phyloP scores from a whole-genome alignment of 2,329 filamentous ascomycete genomes.

The Claviceps monticola region DNA sequence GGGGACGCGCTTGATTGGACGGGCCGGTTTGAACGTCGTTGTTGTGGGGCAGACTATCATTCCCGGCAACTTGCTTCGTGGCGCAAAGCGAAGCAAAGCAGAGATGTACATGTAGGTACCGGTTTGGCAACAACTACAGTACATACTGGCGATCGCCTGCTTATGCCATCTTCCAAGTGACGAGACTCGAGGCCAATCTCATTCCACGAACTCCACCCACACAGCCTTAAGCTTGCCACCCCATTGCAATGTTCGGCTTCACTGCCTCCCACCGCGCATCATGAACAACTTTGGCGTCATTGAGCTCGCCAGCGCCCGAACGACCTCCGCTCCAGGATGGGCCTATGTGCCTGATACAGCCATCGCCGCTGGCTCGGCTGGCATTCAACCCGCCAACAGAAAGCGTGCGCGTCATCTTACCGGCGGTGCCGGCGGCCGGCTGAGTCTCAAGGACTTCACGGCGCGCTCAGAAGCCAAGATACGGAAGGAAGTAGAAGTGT shows the following conservation, averaged over 20 bases:
- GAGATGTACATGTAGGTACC: too few species aligned
- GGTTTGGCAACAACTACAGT: too few species aligned
- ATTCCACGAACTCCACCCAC: too few species aligned
- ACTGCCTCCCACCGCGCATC: constrained; percentile 2
- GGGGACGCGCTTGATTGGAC: constrained; percentile 8
- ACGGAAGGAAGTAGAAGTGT: constrained; percentile 64
- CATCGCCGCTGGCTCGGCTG: constrained; percentile 38
- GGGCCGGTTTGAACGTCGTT: not conserved
- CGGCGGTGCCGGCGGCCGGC: constrained; percentile 27
- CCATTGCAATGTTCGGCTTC: not conserved
- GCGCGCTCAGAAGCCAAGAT: constrained; percentile 75
- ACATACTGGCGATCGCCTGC: too few species aligned
- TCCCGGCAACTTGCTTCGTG: too few species aligned
- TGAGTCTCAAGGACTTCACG: constrained; percentile 50
- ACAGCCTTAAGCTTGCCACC: not conserved
- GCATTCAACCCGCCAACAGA: constrained; percentile 39
- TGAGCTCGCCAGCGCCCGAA: constrained; percentile 59
- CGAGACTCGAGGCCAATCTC: too few species aligned
- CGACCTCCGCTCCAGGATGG: constrained; percentile 69
- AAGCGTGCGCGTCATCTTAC: constrained; percentile 57
- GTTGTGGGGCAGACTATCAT: too few species aligned
- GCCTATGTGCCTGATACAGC: constrained; percentile 74
- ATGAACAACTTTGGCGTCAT: constrained; percentile 68
- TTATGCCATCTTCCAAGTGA: too few species aligned
- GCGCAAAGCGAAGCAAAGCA: too few species aligned